Base-by-base conservation (phyloP, 441 rosid genomes). In the Metrosideros polymorpha region DNA sequence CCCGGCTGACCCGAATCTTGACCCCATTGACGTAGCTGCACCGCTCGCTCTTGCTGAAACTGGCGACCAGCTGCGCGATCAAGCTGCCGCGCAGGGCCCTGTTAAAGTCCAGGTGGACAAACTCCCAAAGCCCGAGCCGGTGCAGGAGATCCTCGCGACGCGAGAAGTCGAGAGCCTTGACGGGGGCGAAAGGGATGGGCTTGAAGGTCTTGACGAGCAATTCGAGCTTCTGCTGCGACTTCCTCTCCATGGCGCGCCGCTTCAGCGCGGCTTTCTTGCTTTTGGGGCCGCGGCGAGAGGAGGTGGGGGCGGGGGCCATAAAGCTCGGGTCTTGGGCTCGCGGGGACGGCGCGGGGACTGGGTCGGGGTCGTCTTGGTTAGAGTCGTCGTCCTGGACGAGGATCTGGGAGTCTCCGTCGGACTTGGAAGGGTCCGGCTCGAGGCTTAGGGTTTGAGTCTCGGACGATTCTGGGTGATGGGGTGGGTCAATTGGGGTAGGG, bases 91-190 rank as follows among this genome's bases (percentile, higher is more conserved):
- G 97, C 15, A 96, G 63, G 54, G 76, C 84, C 9, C 88, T 53
- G 25, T 95, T 96, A 50, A 96, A 93, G 76, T 93, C 94, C 89
- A 96, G 76, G 59, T 93, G 96, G 12, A 93, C 93, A 82, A 98
- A 96, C 13, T 96, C 97, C 99, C 99, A 98, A 42, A 98, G 85
- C 14, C 98, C 98, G 9, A 98, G 83, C 42, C 93, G 90, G 89
- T 86, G 93, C 82, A 98, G 87, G 8, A 96, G 92, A 77, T 82
- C 89, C 83, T 95, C 95, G 85, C 95, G 96, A 49, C 89, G 77
- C 29, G 91, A 29, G 75, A 95, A 92, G 87, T 98, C 97, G 47
- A 95, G 93, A 90, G 90, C 39, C 89, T 93, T 93, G 49, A 39
- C 25, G 47, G 99, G 98, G 12, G 83, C 87, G 85, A 98, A 98